These are phyloP conservation scores for Trichophaea hybrida DNA, from an alignment of 2,329 filamentous ascomycete species.

Conservation along the genomic window DNA sequence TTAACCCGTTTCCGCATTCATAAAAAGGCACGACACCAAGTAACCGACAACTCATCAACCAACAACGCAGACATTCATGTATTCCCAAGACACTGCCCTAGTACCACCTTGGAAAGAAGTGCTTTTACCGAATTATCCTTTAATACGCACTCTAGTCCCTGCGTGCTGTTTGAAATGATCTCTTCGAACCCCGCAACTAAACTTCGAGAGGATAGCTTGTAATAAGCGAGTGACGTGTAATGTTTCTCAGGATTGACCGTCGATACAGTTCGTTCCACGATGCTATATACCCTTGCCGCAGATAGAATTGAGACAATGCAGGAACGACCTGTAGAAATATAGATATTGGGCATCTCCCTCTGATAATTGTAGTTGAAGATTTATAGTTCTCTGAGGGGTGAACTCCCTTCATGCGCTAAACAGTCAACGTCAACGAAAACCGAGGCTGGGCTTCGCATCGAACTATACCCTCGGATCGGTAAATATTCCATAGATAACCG, in stretches of 20 bases:
- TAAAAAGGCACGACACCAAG: background rate
- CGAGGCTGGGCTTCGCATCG: too few species aligned
- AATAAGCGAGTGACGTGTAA: conserved; percentile 1
- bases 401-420: too few species aligned
- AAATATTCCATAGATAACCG: background rate
- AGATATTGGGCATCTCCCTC: too few species aligned
- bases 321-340: too few species aligned
- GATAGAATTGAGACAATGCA: too few species aligned
- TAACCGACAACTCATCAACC: background rate
- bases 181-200: background rate
- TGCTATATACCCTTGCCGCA: too few species aligned
- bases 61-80: background rate
- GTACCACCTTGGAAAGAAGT: too few species aligned
- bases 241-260: background rate
- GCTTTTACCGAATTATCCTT: background rate
- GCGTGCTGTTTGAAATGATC: background rate
- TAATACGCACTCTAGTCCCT: background rate
- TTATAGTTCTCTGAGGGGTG: too few species aligned
- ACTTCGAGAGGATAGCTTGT: background rate
- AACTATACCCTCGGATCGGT: background rate
- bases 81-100: too few species aligned
- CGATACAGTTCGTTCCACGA: too few species aligned
- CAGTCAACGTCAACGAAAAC: too few species aligned
- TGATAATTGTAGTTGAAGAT: too few species aligned
- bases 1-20: background rate